Conservation (phyloP, 352 stramenopile species). For the Pythium chondricola region DNA sequence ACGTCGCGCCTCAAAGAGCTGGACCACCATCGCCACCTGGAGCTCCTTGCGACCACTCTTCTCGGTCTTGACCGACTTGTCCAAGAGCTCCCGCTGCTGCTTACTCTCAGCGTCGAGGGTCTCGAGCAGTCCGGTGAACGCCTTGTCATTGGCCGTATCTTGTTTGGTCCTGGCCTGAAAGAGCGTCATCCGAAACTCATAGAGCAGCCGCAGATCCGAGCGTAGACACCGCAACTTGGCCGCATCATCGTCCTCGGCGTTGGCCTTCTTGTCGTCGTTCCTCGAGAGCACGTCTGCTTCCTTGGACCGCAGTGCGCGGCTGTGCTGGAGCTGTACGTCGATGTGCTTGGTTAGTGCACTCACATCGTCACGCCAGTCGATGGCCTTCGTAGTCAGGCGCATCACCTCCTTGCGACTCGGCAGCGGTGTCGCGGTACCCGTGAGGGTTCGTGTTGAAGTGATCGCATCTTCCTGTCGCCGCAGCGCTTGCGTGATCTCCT, state of each 20-base stretch:
- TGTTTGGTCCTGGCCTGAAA: conserved; percentile 15
- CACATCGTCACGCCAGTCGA: conserved; percentile 70
- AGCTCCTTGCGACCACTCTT: conserved; percentile 45
- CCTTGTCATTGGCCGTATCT: conserved; percentile 16
- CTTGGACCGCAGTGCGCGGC: conserved; percentile 46
- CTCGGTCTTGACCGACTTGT: conserved; percentile 55
- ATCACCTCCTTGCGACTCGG: conserved; percentile 39
- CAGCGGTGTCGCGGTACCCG: conserved; percentile 7
- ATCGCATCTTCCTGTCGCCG: conserved; percentile 47
- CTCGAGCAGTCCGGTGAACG: conserved; percentile 4
- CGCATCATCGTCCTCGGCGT: conserved; percentile 39
- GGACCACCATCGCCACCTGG: conserved; percentile 30
- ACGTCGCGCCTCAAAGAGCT: conserved; percentile 62
- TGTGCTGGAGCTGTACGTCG: conserved; percentile 63
- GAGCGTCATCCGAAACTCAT: conserved; percentile 51
- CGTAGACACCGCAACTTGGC: conserved; percentile 24
- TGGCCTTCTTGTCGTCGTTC: conserved; percentile 22
- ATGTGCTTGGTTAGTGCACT: conserved; percentile 68
- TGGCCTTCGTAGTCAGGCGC: conserved; percentile 40
- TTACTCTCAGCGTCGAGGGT: conserved; percentile 7
- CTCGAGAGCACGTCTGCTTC: conserved; percentile 44
- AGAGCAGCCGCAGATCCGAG: conserved; percentile 48
- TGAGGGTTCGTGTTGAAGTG: conserved; percentile 11
- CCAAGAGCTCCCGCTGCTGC: conserved; percentile 48
- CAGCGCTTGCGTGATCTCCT: conserved; percentile 52